phyloP scores from a whole-genome alignment of 129 eudicot genomes.

The Tagetes patula region DNA sequence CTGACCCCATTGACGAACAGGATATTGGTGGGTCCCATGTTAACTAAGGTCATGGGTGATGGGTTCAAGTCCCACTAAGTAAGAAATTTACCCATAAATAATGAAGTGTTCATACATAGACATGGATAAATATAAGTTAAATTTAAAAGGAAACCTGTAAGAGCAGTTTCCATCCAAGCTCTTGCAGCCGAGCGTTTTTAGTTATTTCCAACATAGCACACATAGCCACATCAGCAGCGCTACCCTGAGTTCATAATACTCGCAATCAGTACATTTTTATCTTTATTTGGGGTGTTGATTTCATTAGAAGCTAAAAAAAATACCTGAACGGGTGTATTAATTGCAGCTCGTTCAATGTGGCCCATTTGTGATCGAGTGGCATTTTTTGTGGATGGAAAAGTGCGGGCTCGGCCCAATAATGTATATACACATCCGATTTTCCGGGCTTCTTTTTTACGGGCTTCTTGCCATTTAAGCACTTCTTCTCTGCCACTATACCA shows the following conservation, averaged over 20 bases:
- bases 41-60: no score
- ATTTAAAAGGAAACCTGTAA: constrained; percentile 56
- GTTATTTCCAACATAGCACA: constrained; percentile 93
- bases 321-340: constrained; percentile 98
- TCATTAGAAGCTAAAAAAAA: neutral
- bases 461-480: constrained; percentile 81
- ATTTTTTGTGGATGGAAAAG: constrained; percentile 55
- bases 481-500: constrained; percentile 95
- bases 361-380: constrained; percentile 44
- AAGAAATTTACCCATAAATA: neutral
- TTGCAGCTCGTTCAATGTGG: constrained; percentile 99
- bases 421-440: constrained; percentile 56
- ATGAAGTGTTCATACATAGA: neutral
- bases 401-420: constrained; percentile 83
- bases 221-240: constrained; percentile 99
- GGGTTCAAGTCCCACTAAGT: no score
- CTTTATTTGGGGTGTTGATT: neutral
- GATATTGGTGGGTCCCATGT: no score
- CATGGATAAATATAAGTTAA: neutral
- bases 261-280: neutral
- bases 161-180: constrained; percentile 92
- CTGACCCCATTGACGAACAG: no score
- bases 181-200: constrained; percentile 62
- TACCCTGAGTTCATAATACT: constrained; percentile 55
- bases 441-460: constrained; percentile 70